A percentile compares a stretch with the other conserved stretches of the same genome.
Conservation (phyloP, 371 early-diverging fungal species). For the Apophysomyces trapeziformis region DNA sequence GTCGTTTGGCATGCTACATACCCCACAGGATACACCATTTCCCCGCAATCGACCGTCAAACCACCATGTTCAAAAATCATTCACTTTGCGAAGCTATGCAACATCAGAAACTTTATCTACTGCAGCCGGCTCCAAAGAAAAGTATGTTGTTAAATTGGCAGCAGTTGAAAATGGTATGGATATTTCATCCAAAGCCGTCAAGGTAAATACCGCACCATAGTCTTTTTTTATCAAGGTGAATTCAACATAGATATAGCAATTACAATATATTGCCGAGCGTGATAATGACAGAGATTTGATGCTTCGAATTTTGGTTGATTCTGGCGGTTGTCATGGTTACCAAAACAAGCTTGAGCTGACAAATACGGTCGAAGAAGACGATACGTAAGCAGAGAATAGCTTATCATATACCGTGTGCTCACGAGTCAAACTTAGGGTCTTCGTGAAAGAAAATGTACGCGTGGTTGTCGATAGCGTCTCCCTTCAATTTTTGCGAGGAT, state of each 20-base stretch:
- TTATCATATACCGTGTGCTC: neutral
- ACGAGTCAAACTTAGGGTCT: conserved; percentile 53
- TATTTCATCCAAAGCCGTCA: conserved; percentile 45
- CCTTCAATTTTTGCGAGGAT: conserved; percentile 85
- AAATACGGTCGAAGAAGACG: conserved; percentile 70
- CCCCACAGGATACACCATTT: neutral
- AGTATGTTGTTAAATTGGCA: conserved; percentile 26
- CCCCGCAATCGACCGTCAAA: neutral
- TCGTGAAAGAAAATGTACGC: conserved; percentile 82
- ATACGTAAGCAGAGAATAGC: conserved; percentile 58
- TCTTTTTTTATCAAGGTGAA: neutral
- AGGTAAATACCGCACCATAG: conserved; percentile 28
- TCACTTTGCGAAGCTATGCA: neutral
- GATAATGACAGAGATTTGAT: conserved; percentile 63
- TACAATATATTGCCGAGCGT: conserved; percentile 62
- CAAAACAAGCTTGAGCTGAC: conserved; percentile 92
- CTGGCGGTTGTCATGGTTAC: conserved; percentile 96
- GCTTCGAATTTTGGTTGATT: conserved; percentile 87
- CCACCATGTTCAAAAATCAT: neutral
- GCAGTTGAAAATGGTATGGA: conserved; percentile 36
- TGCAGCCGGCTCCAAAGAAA: neutral
- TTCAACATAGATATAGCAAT: conserved; percentile 51
- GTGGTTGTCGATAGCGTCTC: conserved; percentile 85
- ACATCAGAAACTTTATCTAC: neutral
- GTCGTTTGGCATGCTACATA: neutral